These are phyloP conservation scores for Oxytropis ochrocephala DNA, from an alignment of 306 rosid genomes.

Conservation along the genomic window DNA sequence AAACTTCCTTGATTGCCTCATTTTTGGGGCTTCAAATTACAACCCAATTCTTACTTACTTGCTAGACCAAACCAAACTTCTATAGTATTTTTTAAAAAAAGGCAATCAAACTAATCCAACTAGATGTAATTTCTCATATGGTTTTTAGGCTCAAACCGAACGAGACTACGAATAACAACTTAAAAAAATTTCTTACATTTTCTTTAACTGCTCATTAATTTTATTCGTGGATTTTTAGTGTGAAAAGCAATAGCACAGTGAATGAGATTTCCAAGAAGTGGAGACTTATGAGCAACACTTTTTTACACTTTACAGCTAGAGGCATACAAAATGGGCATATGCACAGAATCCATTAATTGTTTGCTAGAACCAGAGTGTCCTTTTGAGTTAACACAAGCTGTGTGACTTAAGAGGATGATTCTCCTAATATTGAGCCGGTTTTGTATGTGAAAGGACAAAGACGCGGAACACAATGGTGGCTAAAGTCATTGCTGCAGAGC, in stretches of 20 bases:
- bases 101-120: too few relatives aligned
- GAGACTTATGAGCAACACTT: not conserved
- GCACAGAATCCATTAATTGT: not conserved
- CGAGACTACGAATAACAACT: too few relatives aligned
- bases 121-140: too few relatives aligned
- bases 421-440: not conserved
- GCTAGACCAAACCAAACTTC: too few relatives aligned
- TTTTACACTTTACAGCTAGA: not conserved
- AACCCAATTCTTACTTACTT: too few relatives aligned
- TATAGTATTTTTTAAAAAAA: too few relatives aligned
- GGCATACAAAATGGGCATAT: not conserved
- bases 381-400: not conserved
- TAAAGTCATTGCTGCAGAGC: conserved; percentile 5
- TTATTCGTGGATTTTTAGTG: not conserved
- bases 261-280: not conserved
- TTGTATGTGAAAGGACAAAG: not conserved
- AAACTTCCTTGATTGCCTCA: too few relatives aligned
- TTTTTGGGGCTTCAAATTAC: too few relatives aligned
- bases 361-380: not conserved
- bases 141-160: too few relatives aligned
- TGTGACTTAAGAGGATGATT: not conserved
- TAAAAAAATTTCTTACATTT: too few relatives aligned
- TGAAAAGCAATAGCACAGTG: not conserved
- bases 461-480: conserved; percentile 29
- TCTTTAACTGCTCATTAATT: too few relatives aligned